Evolutionary conservation across 805 yeast species (phyloP), one percentile per base, ranked within the genome.

Genomic region (Nakazawaea ambrosiae): DNA sequence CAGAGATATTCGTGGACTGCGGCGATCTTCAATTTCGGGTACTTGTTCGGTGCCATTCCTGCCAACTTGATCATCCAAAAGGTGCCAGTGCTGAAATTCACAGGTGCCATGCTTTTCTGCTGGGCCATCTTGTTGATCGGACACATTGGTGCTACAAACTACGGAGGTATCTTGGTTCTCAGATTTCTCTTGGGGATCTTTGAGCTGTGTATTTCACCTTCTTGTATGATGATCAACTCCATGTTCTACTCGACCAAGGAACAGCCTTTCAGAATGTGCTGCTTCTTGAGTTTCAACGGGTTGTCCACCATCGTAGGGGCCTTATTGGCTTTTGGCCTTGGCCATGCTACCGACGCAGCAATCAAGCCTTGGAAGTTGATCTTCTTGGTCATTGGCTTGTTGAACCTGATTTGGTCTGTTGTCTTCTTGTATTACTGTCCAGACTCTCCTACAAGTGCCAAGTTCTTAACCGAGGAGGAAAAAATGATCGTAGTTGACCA

Each of bases 11-110:
- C 73, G 34, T 73, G 82, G 78, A 55, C 69, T 15, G 75, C 81
- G 12, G 66, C 79, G 1, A 67, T 75, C 6, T 78, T 78, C 46
- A 77, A 77, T 48, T 52, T 80, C 27, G 89, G 87, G 2, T 81
- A 81, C 50, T 53, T 81, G 33, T 64, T 64, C 16, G 75, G 73
- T 49, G 80, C 75, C 45, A 57, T 72, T 36, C 80, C 81, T 2
- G 67, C 73, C 30, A 58, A 46, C 30, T 50, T 49, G 27, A 27
- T 55, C 19, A 46, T 61, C 28, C 69, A 61, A 40, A 58, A 47
- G 31, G 49, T 55, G 12, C 67, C 68, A 3, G 53, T 63, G 27
- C 55, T 57, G 11, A 62, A 57, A 37, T 60, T 60, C 22, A 51
- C 72, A 30, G 46, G 61, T 3, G 44, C 44, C 11, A 50, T 65